These are phyloP conservation scores for Cadophora sp. DNA, from an alignment of 2,329 filamentous ascomycete genomes.

Conservation along the genomic window DNA sequence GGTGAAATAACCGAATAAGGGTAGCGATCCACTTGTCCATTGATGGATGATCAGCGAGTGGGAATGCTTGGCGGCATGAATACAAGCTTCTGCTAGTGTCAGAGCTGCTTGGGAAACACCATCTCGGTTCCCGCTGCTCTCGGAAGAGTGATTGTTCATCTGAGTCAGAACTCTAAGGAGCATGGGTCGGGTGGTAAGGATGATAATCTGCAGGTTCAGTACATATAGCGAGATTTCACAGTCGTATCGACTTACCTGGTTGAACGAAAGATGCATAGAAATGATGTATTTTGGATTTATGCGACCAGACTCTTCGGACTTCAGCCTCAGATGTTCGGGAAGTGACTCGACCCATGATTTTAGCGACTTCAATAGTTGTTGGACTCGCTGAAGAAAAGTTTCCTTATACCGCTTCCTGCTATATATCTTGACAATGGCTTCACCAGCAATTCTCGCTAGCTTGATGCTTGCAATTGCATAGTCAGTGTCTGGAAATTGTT, in stretches of 20 bases:
- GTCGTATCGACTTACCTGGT: conserved; percentile 40
- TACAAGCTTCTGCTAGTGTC: conserved; percentile 52
- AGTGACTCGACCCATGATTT: conserved; percentile 48
- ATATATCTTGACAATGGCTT: conserved; percentile 37
- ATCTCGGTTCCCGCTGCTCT: conserved; percentile 26
- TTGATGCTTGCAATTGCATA: conserved; percentile 49
- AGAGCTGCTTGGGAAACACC: conserved; percentile 37
- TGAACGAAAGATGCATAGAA: conserved; percentile 46
- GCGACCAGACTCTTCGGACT: conserved; percentile 36
- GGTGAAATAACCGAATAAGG: conserved; percentile 55
- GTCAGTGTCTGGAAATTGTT: conserved; percentile 46
- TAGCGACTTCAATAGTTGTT: conserved; percentile 45
- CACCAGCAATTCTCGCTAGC: conserved; percentile 46
- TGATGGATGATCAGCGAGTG: conserved; percentile 50
- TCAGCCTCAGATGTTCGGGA: conserved; percentile 44
- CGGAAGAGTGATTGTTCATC: conserved; percentile 40
- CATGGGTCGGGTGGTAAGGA: conserved; percentile 49
- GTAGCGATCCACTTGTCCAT: conserved; percentile 55
- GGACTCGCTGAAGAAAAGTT: conserved; percentile 48
- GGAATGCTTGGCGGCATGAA: conserved; percentile 53
- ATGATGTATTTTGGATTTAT: conserved; percentile 48
- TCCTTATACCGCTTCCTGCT: conserved; percentile 42
- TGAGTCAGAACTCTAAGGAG: conserved; percentile 48
- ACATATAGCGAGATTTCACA: not conserved
- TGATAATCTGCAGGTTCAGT: conserved; percentile 44